Evolutionary conservation across 139 green algal species (phyloP), one percentile per base, ranked within the genome.

Genomic region (Tetratostichococcus sp.): DNA sequence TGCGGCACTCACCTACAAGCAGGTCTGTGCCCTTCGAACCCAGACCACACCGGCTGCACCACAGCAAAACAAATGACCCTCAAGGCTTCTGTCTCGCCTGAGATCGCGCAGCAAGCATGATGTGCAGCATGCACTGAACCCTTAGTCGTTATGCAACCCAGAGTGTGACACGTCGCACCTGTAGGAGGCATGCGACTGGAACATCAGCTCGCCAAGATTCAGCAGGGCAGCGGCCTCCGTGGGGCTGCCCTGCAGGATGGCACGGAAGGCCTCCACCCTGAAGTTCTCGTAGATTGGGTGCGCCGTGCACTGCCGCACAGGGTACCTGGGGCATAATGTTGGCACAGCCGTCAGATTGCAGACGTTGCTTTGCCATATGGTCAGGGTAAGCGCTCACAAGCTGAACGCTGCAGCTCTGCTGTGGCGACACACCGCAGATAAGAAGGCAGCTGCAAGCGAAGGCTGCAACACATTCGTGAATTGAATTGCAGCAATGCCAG

Each of bases 151-250:
- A 62, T 85, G 50, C 50, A 26, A 28, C 50, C 19, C 50, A 62
- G 19, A 23, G 50, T 26, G 11, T 8, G 22, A 26, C 19, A 4
- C 14, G 17, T 8, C 11, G 4, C 19, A 26, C 50, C 50, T 62
- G 50, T 62, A 62, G 57, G 26, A 79, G 59, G 72, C 78, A 71
- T 95, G 91, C 25, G 82, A 89, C 82, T 96, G 87, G 17, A 87
- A 86, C 94, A 98, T 98, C 19, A 98, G 84, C 83, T 98, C 92
- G 2, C 94, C 94, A 30, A 98, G 85, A 42, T 90, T 65, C 28
- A 50, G 39, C 59, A 88, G 69, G 69, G 87, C 75, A 14, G 33
- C 31, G 0, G 72, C 62, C 11, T 43, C 62, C 11, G 57, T 32
- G 23, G 62, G 30, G 22, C 32, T 23, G 31, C 57, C 75, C 67